phyloP scores from a whole-genome alignment of 148 eudicot genomes.

The Rhododendron molle region DNA sequence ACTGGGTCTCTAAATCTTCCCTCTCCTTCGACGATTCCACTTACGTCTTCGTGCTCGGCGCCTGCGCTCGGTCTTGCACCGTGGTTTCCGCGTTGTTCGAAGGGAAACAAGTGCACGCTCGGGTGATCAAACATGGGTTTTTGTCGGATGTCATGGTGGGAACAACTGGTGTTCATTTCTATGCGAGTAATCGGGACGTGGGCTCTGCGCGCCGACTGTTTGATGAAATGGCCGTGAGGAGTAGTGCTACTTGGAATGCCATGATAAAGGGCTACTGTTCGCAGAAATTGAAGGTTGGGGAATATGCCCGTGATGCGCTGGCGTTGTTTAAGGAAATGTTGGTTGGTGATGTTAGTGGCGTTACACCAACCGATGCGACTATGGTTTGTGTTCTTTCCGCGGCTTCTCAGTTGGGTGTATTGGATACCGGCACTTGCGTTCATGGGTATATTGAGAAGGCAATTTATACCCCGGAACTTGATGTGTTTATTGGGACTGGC shows the following conservation, averaged over 20 bases:
- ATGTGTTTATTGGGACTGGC: conserved; percentile 53
- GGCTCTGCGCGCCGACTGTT: conserved; percentile 43
- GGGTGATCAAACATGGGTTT: conserved; percentile 33
- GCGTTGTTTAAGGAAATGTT: conserved; percentile 40
- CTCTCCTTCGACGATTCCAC: conserved; percentile 36
- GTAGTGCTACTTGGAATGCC: conserved; percentile 55
- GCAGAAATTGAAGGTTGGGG: conserved; percentile 11
- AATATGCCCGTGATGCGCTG: conserved; percentile 29
- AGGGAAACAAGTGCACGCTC: conserved; percentile 51
- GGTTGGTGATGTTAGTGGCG: conserved; percentile 16
- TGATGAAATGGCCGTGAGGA: conserved; percentile 56
- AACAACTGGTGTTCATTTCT: conserved; percentile 55
- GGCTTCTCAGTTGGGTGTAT: conserved; percentile 39
- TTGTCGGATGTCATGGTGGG: conserved; percentile 23
- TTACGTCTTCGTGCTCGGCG: conserved; percentile 52
- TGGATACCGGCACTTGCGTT: conserved; percentile 42
- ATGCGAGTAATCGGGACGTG: conserved; percentile 28
- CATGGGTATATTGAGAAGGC: conserved; percentile 55
- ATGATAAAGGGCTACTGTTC: conserved; percentile 57
- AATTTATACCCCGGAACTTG: conserved; percentile 20
- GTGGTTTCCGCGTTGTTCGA: conserved; percentile 25
- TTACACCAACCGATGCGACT: conserved; percentile 36
- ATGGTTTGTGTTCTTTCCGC: conserved; percentile 53
- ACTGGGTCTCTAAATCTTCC: conserved; percentile 36
- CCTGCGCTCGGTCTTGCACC: conserved; percentile 42